Evolutionary conservation across 78 protist genomes (phyloP).

Genomic region (Dictyostelium discoideum): DNA sequence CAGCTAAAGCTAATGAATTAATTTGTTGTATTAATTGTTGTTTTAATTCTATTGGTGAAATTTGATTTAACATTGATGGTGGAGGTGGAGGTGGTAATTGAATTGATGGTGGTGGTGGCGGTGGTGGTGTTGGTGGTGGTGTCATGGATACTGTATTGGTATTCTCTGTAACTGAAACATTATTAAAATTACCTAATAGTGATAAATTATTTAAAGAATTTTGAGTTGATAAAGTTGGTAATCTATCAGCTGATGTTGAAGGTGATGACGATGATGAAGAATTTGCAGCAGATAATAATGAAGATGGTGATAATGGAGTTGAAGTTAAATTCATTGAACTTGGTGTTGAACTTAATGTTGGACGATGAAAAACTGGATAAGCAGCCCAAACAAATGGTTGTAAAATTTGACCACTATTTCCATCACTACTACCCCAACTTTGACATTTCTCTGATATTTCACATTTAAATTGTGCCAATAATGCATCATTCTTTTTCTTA

Average conservation of each 20-base stretch:
- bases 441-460: constrained; percentile 49
- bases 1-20: not conserved
- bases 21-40: constrained; percentile 29
- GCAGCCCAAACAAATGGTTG: constrained; percentile 79
- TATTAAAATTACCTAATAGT: not conserved
- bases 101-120: not conserved
- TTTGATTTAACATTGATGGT: not conserved
- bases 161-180: not conserved
- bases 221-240: not conserved
- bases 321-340: constrained; percentile 23
- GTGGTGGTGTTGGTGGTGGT: not conserved
- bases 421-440: constrained; percentile 51
- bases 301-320: not conserved
- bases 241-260: not conserved
- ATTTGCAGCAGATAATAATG: not conserved
- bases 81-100: constrained; percentile 21
- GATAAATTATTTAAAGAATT: constrained; percentile 3
- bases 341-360: constrained; percentile 23
- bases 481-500: constrained; percentile 32
- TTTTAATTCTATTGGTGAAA: not conserved
- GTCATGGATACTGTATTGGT: not conserved
- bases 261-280: not conserved
- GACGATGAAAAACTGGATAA: constrained; percentile 73
- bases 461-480: constrained; percentile 49
- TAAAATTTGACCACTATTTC: constrained; percentile 13